These are phyloP conservation scores for Clarireedia homoeocarpa DNA, from an alignment of 2,329 filamentous ascomycete species.

Conservation along the genomic window DNA sequence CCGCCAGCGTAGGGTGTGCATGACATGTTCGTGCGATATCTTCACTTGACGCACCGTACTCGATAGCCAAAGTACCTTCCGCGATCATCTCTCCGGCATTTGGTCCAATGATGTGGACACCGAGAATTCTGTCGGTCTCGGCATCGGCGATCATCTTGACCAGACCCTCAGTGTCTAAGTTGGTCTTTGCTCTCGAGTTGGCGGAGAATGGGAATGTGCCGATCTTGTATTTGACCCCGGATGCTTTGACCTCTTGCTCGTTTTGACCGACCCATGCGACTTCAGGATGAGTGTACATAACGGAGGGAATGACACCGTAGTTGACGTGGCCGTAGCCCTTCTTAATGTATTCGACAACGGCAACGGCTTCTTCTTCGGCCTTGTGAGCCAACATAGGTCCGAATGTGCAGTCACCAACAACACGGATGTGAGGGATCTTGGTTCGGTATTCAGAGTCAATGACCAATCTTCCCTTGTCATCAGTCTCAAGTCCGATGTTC, in stretches of 20 bases:
- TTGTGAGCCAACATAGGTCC: conserved; percentile 99
- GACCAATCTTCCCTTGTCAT: conserved; percentile 88
- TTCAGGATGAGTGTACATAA: conserved; percentile 99
- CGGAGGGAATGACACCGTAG: conserved; percentile 93
- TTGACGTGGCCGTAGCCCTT: conserved; percentile 98
- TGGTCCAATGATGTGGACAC: conserved; percentile 92
- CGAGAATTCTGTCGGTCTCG: conserved; percentile 91
- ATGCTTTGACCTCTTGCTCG: conserved; percentile 88
- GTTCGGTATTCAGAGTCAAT: conserved; percentile 99
- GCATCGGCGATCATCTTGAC: conserved; percentile 97
- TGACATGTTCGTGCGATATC: conserved; percentile 93
- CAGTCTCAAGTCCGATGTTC: conserved; percentile 84
- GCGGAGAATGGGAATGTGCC: conserved; percentile 96
- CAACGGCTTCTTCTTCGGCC: conserved; percentile 95
- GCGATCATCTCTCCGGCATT: conserved; percentile 99
- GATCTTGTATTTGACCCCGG: conserved; percentile 84
- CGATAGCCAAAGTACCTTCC: conserved; percentile 86
- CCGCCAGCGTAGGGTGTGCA: conserved; percentile 78
- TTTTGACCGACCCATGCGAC: conserved; percentile 98
- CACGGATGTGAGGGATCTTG: conserved; percentile 93
- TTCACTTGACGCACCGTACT: conserved; percentile 93
- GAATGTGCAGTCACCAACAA: conserved; percentile 93
- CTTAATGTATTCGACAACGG: conserved; percentile 92
- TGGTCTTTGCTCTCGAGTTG: conserved; percentile 98
- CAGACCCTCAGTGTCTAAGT: conserved; percentile 88